Percentiles rank a stretch among this genome's conserved stretches.
phyloP scores from a whole-genome alignment of 768 basidiomycete species.

The Cyclocybe cylindracea region DNA sequence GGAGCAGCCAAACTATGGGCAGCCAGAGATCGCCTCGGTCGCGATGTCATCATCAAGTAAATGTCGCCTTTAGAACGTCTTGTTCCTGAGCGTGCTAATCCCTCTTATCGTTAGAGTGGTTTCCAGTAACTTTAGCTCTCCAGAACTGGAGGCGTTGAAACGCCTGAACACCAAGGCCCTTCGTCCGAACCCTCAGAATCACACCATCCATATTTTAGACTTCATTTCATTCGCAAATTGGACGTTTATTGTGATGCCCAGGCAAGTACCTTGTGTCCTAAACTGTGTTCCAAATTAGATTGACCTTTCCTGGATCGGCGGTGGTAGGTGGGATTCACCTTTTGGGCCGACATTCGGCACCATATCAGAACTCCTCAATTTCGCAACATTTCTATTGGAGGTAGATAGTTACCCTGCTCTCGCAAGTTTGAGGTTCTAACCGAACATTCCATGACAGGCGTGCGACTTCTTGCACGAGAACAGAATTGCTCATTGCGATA shows the following conservation, averaged over 20 bases:
- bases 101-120: neutral
- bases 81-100: neutral
- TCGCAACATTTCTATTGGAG: neutral
- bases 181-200: conserved; percentile 18
- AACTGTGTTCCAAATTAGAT: neutral
- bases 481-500: conserved; percentile 14
- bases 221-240: conserved; percentile 13
- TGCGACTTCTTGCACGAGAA: conserved; percentile 15
- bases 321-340: conserved; percentile 5
- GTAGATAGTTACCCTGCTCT: too few relatives aligned
- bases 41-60: conserved; percentile 12
- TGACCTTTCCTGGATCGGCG: neutral
- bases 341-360: neutral
- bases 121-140: neutral
- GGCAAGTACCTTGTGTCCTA: conserved; percentile 1
- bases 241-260: conserved; percentile 19
- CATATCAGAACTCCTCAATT: neutral
- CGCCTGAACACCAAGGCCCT: conserved; percentile 11
- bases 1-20: too few relatives aligned
- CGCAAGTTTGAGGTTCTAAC: too few relatives aligned
- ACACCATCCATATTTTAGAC: conserved; percentile 16
- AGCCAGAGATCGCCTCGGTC: conserved; percentile 4
- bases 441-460: neutral
- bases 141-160: conserved; percentile 13
- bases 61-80: neutral